A percentile compares a stretch with the other conserved stretches of the same genome.
Evolutionary conservation across 1,139 yeast genomes (phyloP).

Genomic region (Cylindricascospora bacillispora): DNA sequence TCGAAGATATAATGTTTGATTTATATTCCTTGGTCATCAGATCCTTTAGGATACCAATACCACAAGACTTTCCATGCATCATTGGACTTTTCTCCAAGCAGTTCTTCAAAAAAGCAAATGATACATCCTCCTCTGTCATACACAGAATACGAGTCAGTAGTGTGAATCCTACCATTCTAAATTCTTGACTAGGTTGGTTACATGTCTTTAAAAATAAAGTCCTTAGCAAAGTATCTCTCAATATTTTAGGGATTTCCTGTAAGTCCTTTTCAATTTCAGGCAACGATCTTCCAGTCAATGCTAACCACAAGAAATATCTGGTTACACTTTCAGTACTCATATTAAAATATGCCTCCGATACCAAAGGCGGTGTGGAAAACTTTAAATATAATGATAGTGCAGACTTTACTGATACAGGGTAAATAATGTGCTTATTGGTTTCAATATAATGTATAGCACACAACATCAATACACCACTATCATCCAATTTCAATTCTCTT

Average conservation of each 20-base stretch:
- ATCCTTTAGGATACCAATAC: conserved; percentile 59
- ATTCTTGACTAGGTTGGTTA: conserved; percentile 17
- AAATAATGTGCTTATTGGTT: conserved; percentile 8
- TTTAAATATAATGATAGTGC: conserved; percentile 26
- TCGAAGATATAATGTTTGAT: too few relatives aligned
- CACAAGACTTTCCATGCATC: conserved; percentile 43
- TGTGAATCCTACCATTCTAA: conserved; percentile 30
- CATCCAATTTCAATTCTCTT: conserved; percentile 22
- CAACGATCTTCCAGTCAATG: conserved; percentile 24
- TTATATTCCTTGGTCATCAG: conserved; percentile 28
- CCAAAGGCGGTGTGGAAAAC: conserved; percentile 27
- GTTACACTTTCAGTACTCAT: conserved; percentile 30
- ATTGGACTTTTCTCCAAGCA: conserved; percentile 57
- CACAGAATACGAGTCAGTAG: conserved; percentile 46
- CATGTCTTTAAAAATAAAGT: conserved; percentile 31
- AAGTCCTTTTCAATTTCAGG: conserved; percentile 19
- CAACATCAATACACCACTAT: conserved; percentile 25
- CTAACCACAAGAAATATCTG: conserved; percentile 35
- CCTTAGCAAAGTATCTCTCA: conserved; percentile 34
- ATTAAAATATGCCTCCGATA: conserved; percentile 14
- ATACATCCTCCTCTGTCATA: conserved; percentile 39
- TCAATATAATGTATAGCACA: conserved; percentile 24
- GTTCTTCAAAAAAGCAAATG: conserved; percentile 52
- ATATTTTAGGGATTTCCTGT: conserved; percentile 21
- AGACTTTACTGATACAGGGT: conserved; percentile 16